phyloP scores from a whole-genome alignment of 768 basidiomycete species.

The Sarcodon aspratus region DNA sequence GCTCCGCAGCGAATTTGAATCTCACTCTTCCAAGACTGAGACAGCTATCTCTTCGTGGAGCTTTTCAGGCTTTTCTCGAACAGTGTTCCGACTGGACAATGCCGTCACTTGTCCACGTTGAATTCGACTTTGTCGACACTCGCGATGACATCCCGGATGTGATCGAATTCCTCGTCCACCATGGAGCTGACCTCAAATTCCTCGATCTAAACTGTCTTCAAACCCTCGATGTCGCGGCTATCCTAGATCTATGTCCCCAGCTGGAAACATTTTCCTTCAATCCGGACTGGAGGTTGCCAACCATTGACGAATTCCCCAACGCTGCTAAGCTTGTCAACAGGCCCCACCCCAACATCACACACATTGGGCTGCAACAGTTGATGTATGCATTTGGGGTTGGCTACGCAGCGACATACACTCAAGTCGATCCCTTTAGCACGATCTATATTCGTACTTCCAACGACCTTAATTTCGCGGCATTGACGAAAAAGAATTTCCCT shows the following conservation, averaged over 20 bases:
- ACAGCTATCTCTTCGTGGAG: constrained; percentile 53
- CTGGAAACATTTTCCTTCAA: constrained; percentile 62
- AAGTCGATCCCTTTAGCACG: constrained; percentile 30
- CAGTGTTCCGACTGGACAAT: constrained; percentile 58
- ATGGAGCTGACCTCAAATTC: constrained; percentile 46
- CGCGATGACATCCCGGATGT: constrained; percentile 46
- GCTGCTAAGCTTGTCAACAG: constrained; percentile 28
- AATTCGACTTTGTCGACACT: constrained; percentile 39
- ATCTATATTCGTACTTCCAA: constrained; percentile 38
- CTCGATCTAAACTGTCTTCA: constrained; percentile 57
- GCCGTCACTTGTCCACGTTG: constrained; percentile 44
- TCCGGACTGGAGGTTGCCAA: constrained; percentile 53
- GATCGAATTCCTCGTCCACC: constrained; percentile 42
- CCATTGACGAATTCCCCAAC: constrained; percentile 11
- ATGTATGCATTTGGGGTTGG: constrained; percentile 61
- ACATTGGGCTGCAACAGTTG: constrained; percentile 62
- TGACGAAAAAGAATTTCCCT: constrained; percentile 47
- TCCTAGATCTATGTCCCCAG: constrained; percentile 53
- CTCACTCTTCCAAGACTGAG: constrained; percentile 43
- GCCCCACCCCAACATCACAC: constrained; percentile 45
- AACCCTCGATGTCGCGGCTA: constrained; percentile 40
- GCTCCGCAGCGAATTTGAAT: constrained; percentile 46
- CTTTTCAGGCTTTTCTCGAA: constrained; percentile 55
- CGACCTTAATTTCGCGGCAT: constrained; percentile 51
- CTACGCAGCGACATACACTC: constrained; percentile 29